phyloP scores from a whole-genome alignment of 2,329 filamentous ascomycete genomes.

The Stromatinia cepivora region DNA sequence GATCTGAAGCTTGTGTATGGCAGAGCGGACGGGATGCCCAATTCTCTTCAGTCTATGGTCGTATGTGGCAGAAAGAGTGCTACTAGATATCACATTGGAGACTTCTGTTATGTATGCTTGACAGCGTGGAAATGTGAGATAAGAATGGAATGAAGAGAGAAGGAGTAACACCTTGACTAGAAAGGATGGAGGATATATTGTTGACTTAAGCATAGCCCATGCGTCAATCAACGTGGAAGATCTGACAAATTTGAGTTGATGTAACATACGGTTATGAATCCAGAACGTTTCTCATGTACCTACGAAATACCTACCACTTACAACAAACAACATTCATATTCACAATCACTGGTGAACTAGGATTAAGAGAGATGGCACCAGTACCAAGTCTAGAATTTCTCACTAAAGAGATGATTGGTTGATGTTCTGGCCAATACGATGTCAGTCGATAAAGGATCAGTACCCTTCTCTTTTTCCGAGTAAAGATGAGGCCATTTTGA shows the following conservation, averaged over 20 bases:
- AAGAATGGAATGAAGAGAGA: background rate
- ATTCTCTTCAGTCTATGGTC: no score
- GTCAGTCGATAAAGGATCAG: background rate
- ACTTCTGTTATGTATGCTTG: no score
- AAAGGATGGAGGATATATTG: no score
- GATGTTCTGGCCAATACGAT: background rate
- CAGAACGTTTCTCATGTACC: background rate
- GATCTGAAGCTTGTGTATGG: no score
- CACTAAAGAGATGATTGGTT: constrained; percentile 11
- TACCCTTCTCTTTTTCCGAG: background rate
- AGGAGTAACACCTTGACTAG: background rate
- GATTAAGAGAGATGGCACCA: background rate
- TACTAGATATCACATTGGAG: no score
- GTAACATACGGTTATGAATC: no score
- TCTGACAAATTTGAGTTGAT: no score
- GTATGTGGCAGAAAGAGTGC: no score
- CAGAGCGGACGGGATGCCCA: no score
- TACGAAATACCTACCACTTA: background rate
- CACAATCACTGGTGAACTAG: background rate
- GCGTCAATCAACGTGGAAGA: no score
- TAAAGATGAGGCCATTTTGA: constrained; percentile 31
- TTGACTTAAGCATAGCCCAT: no score
- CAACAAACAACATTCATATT: background rate
- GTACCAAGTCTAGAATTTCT: constrained; percentile 7
- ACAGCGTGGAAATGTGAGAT: background rate